Base-by-base conservation (phyloP, 495 filamentous ascomycete genomes). In the Penicillium cataractarum region DNA sequence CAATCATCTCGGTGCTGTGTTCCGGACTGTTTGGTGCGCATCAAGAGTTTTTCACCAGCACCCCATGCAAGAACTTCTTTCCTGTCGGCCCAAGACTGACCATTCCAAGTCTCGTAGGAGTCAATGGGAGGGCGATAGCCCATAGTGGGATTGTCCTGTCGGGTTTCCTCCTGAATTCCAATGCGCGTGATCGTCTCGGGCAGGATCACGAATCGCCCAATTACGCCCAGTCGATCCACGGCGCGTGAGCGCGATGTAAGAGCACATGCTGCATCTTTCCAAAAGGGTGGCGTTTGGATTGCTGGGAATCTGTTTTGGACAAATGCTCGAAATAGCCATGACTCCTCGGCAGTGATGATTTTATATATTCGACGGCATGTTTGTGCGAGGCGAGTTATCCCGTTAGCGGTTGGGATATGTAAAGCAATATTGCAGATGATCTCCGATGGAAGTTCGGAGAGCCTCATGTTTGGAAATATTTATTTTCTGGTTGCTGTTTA, bases 91-190 rank as follows among this genome's bases (percentile, higher is more conserved):
- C 86, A 89, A 40, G 62, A 50, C 0, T 72, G 70, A 4, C 79
- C 79, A 60, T 77, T 78, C 78, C 82, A 85, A 6, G 75, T 69
- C 56, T 89, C 85, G 60, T 86, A 86, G 13, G 83, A 84, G 64
- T 89, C 84, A 27, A 90, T 80, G 21, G 83, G 77, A 19, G 88
- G 87, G 29, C 80, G 79, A 66, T 87, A 90, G 6, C 86, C 87
- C 64, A 89, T 81, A 4, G 86, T 91, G 56, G 89, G 87, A 27
- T 81, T 84, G 57, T 76, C 72, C 57, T 39, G 66, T 59, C 74
- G 70, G 22, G 58, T 74, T 24, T 66, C 64, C 54, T 67, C 69
- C 32, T 74, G 65, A 19, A 69, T 58, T 15, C 73, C 73, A 21
- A 76, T 62, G 40, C 62, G 58, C 56, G 67, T 71, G 61, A 66